Evolutionary conservation across 1,284 basidiomycete genomes (phyloP), one percentile per base, ranked within the genome.

Genomic region (Porodaedalea pini): DNA sequence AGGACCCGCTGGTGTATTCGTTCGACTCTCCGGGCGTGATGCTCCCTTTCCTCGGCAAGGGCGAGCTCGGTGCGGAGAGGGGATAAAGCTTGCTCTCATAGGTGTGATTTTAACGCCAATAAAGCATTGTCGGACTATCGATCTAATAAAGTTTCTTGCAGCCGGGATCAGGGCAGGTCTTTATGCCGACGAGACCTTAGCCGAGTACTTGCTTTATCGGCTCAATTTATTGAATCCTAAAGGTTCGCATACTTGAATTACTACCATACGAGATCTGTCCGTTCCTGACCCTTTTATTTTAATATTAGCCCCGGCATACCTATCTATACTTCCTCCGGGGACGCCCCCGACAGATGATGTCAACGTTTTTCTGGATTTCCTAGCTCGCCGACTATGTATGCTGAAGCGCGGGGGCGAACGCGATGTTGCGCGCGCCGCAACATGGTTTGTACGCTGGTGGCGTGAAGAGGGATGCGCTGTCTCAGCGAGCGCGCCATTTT

Each of bases 11-110:
- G 4, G 88, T 98, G 15, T 98, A 99, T 73, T 91, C 96, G 2
- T 95, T 90, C 68, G 96, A 99, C 75, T 90, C 93, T 4, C 97
- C 96, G 0, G 97, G 96, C 0, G 91, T 98, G 39, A 98, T 99
- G 95, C 78, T 98, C 32, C 94, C 95, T 3, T 98, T 90, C 72
- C 80, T 98, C n/a, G 96, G 96, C 1, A 82, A 79, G 56, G 94
- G 94, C 1, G 78, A 82, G 48, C 76, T 78, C 59, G 96, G 94
- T 23, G 88, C 92, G 45, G 96, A 99, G 71, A 80, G 91, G 61
- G 96, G 92, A 78, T 98, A 56, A 98, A 97, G 73, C 82, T 98
- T 25, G 94, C 94, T 40, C 75, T 98, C 57, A 96, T 96, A 41
- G 90, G 94, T 94, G 58, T 40, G 19, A 36, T 32, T 37, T n/a